Percentiles rank a stretch among this genome's conserved stretches.
phyloP scores from a whole-genome alignment of 1,139 yeast genomes.

The Yamadazyma blattariae region DNA sequence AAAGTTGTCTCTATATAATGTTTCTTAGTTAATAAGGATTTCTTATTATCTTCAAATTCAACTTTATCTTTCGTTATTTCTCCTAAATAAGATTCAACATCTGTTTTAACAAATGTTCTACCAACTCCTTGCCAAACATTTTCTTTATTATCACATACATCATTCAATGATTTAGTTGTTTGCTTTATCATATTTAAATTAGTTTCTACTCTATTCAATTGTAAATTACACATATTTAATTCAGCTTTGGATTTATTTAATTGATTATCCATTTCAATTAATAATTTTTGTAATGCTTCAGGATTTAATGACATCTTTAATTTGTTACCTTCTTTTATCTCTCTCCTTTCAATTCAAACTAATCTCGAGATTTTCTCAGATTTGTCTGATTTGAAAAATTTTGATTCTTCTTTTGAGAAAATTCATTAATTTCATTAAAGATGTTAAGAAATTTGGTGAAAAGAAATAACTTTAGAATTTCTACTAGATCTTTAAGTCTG shows the following conservation, averaged over 20 bases:
- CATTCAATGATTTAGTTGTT: slow-evolving; percentile 53
- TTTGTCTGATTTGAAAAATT: no score
- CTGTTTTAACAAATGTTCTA: slow-evolving; percentile 57
- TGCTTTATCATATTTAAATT: slow-evolving; percentile 56
- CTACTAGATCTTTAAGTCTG: background rate
- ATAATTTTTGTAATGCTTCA: slow-evolving; percentile 50
- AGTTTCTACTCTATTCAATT: slow-evolving; percentile 54
- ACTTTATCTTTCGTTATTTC: slow-evolving; percentile 51
- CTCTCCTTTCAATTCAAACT: background rate
- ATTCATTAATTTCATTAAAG: background rate
- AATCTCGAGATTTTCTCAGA: no score
- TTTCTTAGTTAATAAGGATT: slow-evolving; percentile 64
- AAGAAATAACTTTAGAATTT: background rate
- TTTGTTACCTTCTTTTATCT: no score
- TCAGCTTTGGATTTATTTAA: slow-evolving; percentile 61
- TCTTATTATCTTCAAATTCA: slow-evolving; percentile 55
- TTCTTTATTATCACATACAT: slow-evolving; percentile 37
- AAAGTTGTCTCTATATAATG: slow-evolving; percentile 73
- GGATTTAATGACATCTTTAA: slow-evolving; percentile 36
- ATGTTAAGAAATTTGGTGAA: slow-evolving; percentile 12
- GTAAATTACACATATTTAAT: slow-evolving; percentile 59
- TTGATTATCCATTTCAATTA: slow-evolving; percentile 64
- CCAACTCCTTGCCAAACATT: slow-evolving; percentile 86
- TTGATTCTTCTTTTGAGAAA: background rate
- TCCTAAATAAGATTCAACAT: slow-evolving; percentile 44